These are phyloP conservation scores for Stephania japonica DNA, from an alignment of 164 flowering plant genomes.

Conservation along the genomic window DNA sequence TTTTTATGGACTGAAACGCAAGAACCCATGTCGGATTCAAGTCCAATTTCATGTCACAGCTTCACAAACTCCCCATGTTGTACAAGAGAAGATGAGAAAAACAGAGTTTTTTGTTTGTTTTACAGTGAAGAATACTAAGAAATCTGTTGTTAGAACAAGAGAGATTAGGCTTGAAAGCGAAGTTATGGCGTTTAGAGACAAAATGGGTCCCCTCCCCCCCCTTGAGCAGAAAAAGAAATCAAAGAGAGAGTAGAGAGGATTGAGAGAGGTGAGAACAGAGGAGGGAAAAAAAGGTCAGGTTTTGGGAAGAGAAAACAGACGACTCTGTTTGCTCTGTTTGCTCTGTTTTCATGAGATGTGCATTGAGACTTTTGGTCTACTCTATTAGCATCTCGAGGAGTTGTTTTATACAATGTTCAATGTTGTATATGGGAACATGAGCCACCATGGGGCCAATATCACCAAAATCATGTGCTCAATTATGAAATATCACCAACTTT, in stretches of 20 bases:
- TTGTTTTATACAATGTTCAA: background rate
- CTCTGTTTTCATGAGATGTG: background rate
- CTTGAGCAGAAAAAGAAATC: background rate
- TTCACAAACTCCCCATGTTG: background rate
- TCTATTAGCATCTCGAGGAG: background rate
- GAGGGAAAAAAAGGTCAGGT: background rate
- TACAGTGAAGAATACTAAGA: constrained; percentile 3
- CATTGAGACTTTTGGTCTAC: background rate
- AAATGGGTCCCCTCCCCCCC: constrained; percentile 8
- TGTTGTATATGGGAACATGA: background rate
- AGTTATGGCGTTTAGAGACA: constrained; percentile 4
- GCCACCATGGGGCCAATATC: background rate
- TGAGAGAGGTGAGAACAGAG: background rate
- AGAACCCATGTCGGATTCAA: constrained; percentile 42
- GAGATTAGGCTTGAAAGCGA: constrained; percentile 25
- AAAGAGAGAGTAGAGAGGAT: background rate
- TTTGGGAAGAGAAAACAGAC: background rate
- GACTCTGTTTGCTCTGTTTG: background rate
- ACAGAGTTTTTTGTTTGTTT: background rate
- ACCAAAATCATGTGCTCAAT: background rate
- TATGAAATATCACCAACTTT: too few species aligned
- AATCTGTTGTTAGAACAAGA: background rate
- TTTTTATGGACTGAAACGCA: constrained; percentile 40
- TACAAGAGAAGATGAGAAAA: background rate
- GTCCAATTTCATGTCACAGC: constrained; percentile 9